A percentile compares a stretch with the other conserved stretches of the same genome.
Evolutionary conservation across 2,329 filamentous ascomycete species (phyloP).

Genomic region (Fusarium transvaalense): DNA sequence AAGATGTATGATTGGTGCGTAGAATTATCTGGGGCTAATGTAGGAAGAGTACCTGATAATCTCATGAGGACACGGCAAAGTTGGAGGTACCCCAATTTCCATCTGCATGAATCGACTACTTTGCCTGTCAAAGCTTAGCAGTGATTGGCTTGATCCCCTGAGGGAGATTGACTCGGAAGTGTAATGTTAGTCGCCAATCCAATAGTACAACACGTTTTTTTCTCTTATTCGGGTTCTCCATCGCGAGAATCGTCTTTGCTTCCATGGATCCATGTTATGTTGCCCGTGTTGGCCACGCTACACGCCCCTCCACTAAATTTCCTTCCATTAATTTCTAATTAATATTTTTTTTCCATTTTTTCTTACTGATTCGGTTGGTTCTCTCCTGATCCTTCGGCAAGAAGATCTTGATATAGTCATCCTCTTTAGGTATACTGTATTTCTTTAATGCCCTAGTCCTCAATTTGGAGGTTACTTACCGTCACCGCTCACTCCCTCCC

Average conservation of each 20-base stretch:
- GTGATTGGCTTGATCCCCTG: slow-evolving; percentile 41
- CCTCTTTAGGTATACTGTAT: slow-evolving; percentile 17
- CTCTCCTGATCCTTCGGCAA: background rate
- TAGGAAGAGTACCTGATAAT: background rate
- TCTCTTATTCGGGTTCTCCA: slow-evolving; percentile 45
- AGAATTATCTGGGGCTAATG: background rate
- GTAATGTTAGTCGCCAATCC: too few species aligned
- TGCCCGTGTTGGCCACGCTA: slow-evolving; percentile 11
- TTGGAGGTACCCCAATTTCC: slow-evolving; percentile 29
- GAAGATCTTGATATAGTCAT: background rate
- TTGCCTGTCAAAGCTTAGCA: slow-evolving; percentile 19
- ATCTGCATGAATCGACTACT: slow-evolving; percentile 15
- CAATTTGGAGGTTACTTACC: slow-evolving; percentile 18
- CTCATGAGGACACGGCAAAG: background rate
- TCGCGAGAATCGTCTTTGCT: slow-evolving; percentile 24
- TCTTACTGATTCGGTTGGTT: background rate
- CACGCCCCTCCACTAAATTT: slow-evolving; percentile 23
- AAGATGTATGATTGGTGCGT: slow-evolving; percentile 11
- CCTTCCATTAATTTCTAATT: background rate
- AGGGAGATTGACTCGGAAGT: slow-evolving; percentile 31
- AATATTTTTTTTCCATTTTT: background rate
- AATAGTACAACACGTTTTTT: slow-evolving; percentile 49
- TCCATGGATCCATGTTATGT: background rate
- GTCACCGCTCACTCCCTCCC: slow-evolving; percentile 24
- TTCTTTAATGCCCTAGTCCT: slow-evolving; percentile 13